These are phyloP conservation scores for Bipolaris bicolor DNA, from an alignment of 2,329 filamentous ascomycete species.

Conservation along the genomic window DNA sequence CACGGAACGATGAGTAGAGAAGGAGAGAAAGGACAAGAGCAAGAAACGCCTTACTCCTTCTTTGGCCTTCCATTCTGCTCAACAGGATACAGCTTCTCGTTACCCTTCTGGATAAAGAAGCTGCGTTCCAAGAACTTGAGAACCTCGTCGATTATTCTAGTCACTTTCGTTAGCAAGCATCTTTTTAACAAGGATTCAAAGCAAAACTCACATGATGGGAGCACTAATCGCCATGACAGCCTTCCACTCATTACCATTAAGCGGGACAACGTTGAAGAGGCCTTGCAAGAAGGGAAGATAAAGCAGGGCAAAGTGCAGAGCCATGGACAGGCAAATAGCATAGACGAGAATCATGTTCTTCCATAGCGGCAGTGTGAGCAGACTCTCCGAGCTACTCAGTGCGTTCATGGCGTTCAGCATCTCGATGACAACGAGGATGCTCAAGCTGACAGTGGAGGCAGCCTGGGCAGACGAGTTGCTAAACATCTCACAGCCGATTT, in stretches of 20 bases:
- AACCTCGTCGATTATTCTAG: constrained; percentile 78
- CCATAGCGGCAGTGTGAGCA: constrained; percentile 94
- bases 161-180: constrained; percentile 22
- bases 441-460: constrained; percentile 91
- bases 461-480: constrained; percentile 82
- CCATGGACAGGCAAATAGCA: constrained; percentile 91
- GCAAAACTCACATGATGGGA: constrained; percentile 80
- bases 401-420: constrained; percentile 99
- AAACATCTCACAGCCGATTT: constrained; percentile 94
- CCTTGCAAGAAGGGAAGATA: constrained; percentile 89
- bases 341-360: constrained; percentile 98
- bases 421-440: constrained; percentile 92
- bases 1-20: not conserved
- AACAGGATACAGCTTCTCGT: constrained; percentile 19
- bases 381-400: constrained; percentile 90
- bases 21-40: not conserved
- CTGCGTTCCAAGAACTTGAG: constrained; percentile 75
- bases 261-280: constrained; percentile 87
- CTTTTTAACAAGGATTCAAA: not conserved
- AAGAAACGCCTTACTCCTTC: constrained; percentile 28
- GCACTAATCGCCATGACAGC: constrained; percentile 87
- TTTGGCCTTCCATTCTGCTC: constrained; percentile 39
- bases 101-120: constrained; percentile 41
- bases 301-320: constrained; percentile 88
- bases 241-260: constrained; percentile 88